Base-by-base conservation (phyloP, 441 rosid genomes). In the Macaranga tanarius region DNA sequence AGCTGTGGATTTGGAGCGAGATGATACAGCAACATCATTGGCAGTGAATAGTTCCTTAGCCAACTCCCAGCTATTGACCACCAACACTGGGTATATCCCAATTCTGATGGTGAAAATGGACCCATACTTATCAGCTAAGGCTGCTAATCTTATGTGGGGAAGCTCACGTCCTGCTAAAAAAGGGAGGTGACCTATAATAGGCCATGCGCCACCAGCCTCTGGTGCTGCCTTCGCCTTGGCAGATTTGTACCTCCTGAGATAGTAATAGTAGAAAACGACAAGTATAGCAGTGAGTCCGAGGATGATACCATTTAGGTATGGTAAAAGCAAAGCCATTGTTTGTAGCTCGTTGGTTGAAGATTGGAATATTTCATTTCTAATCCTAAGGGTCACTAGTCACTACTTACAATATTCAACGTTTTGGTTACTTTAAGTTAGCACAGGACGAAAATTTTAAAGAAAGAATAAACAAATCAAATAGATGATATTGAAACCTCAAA, bases 101-200 rank as follows among this genome's bases (percentile, higher is more conserved):
- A 85, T n/a, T 73, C 77, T 67, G 69, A 87, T 65, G 47, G 73
- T 68, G 82, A 84, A 86, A 45, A 86, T 75, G 1, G 89, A 84
- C 13, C 93, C 88, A 47, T 73, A 75, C 68, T 78, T 79, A 62
- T 87, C 84, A 1, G 89, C 85, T 70, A 85, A 67, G 44, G 65
- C 71, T 19, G 74, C 81, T 23, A 89, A 71, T 16, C 71, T 59
- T n/a, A 68, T 42, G 74, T 86, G 82, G 42, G 88, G 86, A 42
- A 83, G 88, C 73, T 77, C 70, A 48, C 83, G 26, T 47, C 88
- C 89, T 5, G 80, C 76, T 2, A 89, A 67, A 23, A 79, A 69
- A 65, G 28, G 84, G 50, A 87, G 84, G 77, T 87, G 91, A 52
- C 91, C 89, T 1, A 89, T 70, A 22, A 89, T 2, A 5, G 90